Evolutionary conservation across 163 green algal species (phyloP).

Genomic region (Picocystis sp.): DNA sequence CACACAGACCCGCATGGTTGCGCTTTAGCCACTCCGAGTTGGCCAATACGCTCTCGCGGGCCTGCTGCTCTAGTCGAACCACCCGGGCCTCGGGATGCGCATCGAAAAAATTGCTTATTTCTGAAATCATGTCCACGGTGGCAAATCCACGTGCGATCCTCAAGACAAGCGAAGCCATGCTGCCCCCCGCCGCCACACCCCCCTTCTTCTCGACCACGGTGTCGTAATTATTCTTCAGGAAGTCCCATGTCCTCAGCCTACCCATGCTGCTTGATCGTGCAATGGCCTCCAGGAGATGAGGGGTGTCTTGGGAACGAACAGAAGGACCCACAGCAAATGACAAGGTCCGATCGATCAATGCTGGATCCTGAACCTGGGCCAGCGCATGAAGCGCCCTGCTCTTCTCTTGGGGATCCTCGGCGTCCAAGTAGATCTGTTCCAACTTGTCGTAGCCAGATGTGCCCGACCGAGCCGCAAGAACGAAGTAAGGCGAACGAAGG

Average conservation of each 20-base stretch:
- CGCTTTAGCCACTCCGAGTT: no score
- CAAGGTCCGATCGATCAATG: conserved; percentile 1
- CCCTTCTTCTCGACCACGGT: neutral
- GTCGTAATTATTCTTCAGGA: conserved; percentile 6
- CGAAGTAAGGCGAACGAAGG: no score
- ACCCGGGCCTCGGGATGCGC: no score
- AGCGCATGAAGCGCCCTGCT: conserved; percentile 2
- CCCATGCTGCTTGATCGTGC: neutral
- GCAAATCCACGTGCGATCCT: no score
- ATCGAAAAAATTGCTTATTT: no score
- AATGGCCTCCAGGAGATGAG: neutral
- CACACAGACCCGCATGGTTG: no score
- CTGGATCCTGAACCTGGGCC: neutral
- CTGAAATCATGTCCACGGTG: no score
- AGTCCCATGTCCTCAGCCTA: conserved; percentile 2
- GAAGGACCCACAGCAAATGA: neutral
- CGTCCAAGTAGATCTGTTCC: conserved; percentile 1
- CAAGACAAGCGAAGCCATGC: no score
- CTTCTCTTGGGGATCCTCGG: conserved; percentile 1
- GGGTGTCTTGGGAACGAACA: neutral
- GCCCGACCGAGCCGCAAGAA: no score
- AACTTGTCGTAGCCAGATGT: conserved; percentile 2
- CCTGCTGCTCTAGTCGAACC: no score
- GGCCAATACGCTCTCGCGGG: no score
- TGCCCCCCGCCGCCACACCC: no score